Evolutionary conservation across 108 stramenopile genomes (phyloP).

Genomic region (Cyclotella choctawhatcheeana): DNA sequence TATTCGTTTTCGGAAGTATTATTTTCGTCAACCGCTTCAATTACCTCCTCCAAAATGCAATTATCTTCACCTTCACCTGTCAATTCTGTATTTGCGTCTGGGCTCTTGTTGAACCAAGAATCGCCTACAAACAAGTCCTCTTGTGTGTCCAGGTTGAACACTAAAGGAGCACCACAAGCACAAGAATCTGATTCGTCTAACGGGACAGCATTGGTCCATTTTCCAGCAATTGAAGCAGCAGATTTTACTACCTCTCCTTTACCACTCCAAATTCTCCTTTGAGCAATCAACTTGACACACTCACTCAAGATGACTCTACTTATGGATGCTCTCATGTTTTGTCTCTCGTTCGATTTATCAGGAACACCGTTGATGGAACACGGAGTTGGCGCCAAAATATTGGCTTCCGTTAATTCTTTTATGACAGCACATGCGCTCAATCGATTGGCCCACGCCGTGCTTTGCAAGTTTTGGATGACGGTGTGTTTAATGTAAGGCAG

Average conservation of each 20-base stretch:
- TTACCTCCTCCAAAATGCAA: neutral
- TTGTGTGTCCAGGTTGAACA: constrained; percentile 19
- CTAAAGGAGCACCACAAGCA: constrained; percentile 32
- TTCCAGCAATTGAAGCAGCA: constrained; percentile 37
- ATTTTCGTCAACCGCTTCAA: neutral
- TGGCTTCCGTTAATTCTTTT: constrained; percentile 56
- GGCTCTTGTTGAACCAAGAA: constrained; percentile 57
- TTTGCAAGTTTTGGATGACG: constrained; percentile 56
- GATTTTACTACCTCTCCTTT: constrained; percentile 66
- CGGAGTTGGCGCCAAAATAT: constrained; percentile 68
- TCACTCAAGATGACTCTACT: constrained; percentile 49
- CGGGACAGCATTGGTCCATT: constrained; percentile 39
- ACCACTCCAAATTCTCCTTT: constrained; percentile 74
- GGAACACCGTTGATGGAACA: constrained; percentile 12
- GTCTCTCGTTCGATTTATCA: constrained; percentile 23
- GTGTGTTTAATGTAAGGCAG: constrained; percentile 57
- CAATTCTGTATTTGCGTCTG: constrained; percentile 8
- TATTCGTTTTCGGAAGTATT: constrained; percentile 26
- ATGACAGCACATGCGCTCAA: constrained; percentile 62
- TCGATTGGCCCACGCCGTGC: constrained; percentile 75
- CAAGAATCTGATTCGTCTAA: constrained; percentile 19
- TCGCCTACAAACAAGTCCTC: constrained; percentile 69
- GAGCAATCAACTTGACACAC: constrained; percentile 56
- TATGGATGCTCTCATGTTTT: constrained; percentile 55
- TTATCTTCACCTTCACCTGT: constrained; percentile 5